Evolutionary conservation across 2,329 filamentous ascomycete genomes (phyloP).

Genomic region (Zopfia rhizophila): DNA sequence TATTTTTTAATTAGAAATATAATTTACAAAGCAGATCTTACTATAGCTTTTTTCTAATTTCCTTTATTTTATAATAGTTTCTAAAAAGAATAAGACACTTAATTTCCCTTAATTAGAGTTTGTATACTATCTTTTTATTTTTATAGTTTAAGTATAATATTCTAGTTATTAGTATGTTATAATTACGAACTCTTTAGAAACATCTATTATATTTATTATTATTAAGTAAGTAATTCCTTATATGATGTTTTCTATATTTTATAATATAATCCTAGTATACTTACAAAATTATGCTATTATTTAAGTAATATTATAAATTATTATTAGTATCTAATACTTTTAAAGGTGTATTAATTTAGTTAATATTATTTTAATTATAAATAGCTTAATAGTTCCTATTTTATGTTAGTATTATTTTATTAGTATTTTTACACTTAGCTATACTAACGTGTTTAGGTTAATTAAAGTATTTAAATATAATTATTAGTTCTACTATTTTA

Average conservation of each 20-base stretch:
- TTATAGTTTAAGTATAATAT: too few relatives aligned
- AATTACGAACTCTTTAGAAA: too few relatives aligned
- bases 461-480: conserved; percentile 1
- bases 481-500: too few relatives aligned
- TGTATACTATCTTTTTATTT: background rate
- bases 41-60: background rate
- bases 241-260: background rate
- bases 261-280: conserved; percentile 4
- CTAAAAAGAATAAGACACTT: background rate
- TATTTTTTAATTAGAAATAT: background rate
- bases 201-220: too few relatives aligned
- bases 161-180: too few relatives aligned
- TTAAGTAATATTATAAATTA: conserved; percentile 4
- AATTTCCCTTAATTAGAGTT: background rate
- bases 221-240: too few relatives aligned
- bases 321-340: background rate
- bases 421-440: background rate
- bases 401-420: conserved; percentile 2
- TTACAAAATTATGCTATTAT: background rate
- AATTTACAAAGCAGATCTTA: background rate
- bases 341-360: background rate
- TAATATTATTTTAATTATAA: background rate
- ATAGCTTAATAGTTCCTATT: conserved; percentile 2
- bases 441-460: background rate
- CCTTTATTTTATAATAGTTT: background rate